phyloP scores from a whole-genome alignment of 495 filamentous ascomycete species.

The Aspergillus leporis region DNA sequence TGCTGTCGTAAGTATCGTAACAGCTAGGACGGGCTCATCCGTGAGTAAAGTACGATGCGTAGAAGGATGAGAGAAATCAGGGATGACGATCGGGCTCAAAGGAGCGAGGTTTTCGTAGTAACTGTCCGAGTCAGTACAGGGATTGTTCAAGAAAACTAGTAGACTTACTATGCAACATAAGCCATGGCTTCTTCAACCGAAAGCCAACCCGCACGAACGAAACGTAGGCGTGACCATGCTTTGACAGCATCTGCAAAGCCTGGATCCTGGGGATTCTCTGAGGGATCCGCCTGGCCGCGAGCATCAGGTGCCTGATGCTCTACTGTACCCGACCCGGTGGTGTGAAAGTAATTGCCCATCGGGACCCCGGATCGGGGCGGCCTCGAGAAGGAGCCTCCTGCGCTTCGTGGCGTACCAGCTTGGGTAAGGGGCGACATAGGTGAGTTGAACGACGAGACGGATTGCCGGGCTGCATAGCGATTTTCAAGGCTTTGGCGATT shows the following conservation, averaged over 20 bases:
- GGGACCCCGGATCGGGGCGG: slow-evolving; percentile 36
- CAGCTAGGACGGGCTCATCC: slow-evolving; percentile 87
- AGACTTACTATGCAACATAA: slow-evolving; percentile 83
- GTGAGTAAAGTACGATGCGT: slow-evolving; percentile 75
- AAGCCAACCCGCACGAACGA: slow-evolving; percentile 95
- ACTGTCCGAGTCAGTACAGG: slow-evolving; percentile 39
- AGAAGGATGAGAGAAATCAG: slow-evolving; percentile 73
- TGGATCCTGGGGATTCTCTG: slow-evolving; percentile 31
- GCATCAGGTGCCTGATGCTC: slow-evolving; percentile 35
- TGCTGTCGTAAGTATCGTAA: slow-evolving; percentile 87
- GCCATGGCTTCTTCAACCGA: slow-evolving; percentile 88
- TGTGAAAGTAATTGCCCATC: slow-evolving; percentile 31
- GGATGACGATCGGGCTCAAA: slow-evolving; percentile 86
- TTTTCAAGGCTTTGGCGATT: slow-evolving; percentile 45
- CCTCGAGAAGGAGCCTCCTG: slow-evolving; percentile 39
- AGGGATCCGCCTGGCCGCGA: slow-evolving; percentile 28
- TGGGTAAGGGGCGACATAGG: slow-evolving; percentile 44
- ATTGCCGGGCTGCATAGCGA: slow-evolving; percentile 39
- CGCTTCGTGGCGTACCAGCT: slow-evolving; percentile 39
- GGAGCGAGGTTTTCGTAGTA: slow-evolving; percentile 90
- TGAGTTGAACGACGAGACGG: slow-evolving; percentile 45
- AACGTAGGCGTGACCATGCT: slow-evolving; percentile 86
- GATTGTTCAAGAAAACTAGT: neutral
- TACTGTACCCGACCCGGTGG: slow-evolving; percentile 25
- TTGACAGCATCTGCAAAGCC: slow-evolving; percentile 64